Base-by-base conservation (phyloP, 768 basidiomycete species). In the Tylopilus balloui region DNA sequence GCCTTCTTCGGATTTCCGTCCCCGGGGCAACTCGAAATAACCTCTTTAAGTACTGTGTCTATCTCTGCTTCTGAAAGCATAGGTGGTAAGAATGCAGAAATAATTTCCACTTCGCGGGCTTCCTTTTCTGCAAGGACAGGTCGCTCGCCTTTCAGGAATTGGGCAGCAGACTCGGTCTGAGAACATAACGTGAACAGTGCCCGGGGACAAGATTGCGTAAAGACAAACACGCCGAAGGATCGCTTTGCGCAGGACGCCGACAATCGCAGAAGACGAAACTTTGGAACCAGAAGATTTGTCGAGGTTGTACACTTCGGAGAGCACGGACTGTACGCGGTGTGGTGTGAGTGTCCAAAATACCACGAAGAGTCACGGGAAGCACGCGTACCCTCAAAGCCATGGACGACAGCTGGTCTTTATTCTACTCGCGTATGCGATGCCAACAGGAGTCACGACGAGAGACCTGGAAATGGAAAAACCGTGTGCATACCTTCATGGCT, bases 51-150 rank as follows among this genome's bases (percentile, higher is more conserved):
- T n/a, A 73, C 58, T 24, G 50, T 57, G 58, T 86, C 81, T 55
- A 88, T 72, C 35, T 81, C 78, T 14, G 65, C 65, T 50, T 72
- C 74, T n/a, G 80, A 68, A 27, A 86, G 67, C 47, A 78, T 67
- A 1, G 87, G 77, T 10, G 86, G 87, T 19, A 88, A 59, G 53
- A 82, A 80, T 37, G 66, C 63, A 21, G 76, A 66, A 35, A 88
- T 66, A 25, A 84, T 59, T 36, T 70, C 67, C n/a, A 71, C 80
- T 69, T 88, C 85, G 24, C 62, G 64, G 6, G 64, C 60, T 67
- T 87, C 85, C 55, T 79, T 82, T 37, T 75, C 73, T 20, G 83
- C 85, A 32, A 88, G 76, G 47, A 88, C 86, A 1, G 67, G 66
- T 37, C 87, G 76, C n/a, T 75, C 71, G 20, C 80, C 84, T 59